A percentile compares a stretch with the other conserved stretches of the same genome.
These are phyloP conservation scores for Glaciozyma antarctica DNA, from an alignment of 768 basidiomycete species.

Conservation along the genomic window DNA sequence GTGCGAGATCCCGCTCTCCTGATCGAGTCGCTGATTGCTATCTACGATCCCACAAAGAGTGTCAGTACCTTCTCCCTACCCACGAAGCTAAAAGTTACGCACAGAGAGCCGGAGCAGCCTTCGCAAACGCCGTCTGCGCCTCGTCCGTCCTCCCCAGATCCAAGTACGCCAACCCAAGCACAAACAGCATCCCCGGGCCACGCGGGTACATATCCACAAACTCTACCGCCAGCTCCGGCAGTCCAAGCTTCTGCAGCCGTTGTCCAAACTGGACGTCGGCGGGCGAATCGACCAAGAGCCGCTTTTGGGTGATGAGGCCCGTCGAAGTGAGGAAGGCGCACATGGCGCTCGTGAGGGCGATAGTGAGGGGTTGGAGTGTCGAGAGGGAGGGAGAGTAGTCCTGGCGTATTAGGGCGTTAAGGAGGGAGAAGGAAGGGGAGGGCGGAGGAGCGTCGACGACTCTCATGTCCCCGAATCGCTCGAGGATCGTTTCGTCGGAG, in stretches of 20 bases:
- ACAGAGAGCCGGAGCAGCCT: conserved; percentile 23
- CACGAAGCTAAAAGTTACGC: background rate
- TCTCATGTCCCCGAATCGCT: conserved; percentile 5
- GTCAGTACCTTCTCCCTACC: conserved; percentile 7
- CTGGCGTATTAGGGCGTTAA: conserved; percentile 14
- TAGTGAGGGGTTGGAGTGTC: background rate
- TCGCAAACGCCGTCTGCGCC: conserved; percentile 16
- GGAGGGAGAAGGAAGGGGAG: conserved; percentile 13
- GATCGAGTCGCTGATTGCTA: conserved; percentile 45
- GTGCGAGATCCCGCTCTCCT: conserved; percentile 43
- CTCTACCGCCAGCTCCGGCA: conserved; percentile 16
- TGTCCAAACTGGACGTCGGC: conserved; percentile 1
- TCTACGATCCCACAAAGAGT: conserved; percentile 41
- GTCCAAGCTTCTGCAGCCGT: conserved; percentile 3
- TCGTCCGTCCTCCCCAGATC: conserved; percentile 22
- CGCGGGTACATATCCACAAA: conserved; percentile 15
- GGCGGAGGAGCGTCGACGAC: background rate
- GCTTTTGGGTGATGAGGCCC: conserved; percentile 3
- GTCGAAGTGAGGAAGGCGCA: background rate
- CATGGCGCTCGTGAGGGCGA: conserved; percentile 5
- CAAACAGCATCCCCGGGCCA: conserved; percentile 19
- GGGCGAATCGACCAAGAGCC: background rate
- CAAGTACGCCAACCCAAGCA: conserved; percentile 20
- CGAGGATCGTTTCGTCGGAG: background rate
- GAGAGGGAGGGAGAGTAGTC: conserved; percentile 8